These are phyloP conservation scores for Tulasnella sp. DNA, from an alignment of 768 basidiomycete genomes.

Conservation along the genomic window DNA sequence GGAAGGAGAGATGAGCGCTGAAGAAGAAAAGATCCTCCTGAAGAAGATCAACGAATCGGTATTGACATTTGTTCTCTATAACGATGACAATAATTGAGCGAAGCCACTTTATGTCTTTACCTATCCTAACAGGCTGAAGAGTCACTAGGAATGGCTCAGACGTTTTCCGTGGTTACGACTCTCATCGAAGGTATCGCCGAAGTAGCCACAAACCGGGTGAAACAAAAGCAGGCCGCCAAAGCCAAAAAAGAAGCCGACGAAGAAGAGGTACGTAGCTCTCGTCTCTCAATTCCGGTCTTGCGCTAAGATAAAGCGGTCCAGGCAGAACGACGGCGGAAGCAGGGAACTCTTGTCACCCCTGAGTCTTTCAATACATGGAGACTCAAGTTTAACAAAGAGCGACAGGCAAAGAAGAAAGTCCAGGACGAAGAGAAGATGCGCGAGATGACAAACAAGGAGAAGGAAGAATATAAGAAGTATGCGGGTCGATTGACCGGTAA, in stretches of 20 bases:
- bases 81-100: background rate
- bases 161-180: slow-evolving; percentile 82
- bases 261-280: slow-evolving; percentile 48
- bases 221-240: slow-evolving; percentile 46
- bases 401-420: slow-evolving; percentile 40
- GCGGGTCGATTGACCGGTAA: slow-evolving; percentile 56
- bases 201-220: slow-evolving; percentile 49
- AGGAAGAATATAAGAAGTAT: slow-evolving; percentile 68
- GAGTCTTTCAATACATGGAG: slow-evolving; percentile 79
- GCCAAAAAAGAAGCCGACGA: slow-evolving; percentile 60
- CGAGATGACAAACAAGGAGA: slow-evolving; percentile 61
- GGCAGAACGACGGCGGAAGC: slow-evolving; percentile 79
- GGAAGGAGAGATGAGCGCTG: slow-evolving; percentile 40
- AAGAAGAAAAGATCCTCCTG: slow-evolving; percentile 42
- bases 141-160: slow-evolving; percentile 94
- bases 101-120: background rate
- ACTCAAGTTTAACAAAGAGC: slow-evolving; percentile 60
- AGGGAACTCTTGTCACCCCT: slow-evolving; percentile 83
- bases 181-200: slow-evolving; percentile 64
- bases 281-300: background rate
- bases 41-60: slow-evolving; percentile 45
- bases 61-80: slow-evolving; percentile 36
- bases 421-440: slow-evolving; percentile 75
- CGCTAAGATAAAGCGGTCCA: slow-evolving; percentile 24
- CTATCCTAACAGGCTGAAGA: slow-evolving; percentile 67